A percentile compares a stretch with the other conserved stretches of the same genome.
These are phyloP conservation scores for Phaeosphaeria sp. DNA, from an alignment of 2,329 filamentous ascomycete species.

Conservation along the genomic window DNA sequence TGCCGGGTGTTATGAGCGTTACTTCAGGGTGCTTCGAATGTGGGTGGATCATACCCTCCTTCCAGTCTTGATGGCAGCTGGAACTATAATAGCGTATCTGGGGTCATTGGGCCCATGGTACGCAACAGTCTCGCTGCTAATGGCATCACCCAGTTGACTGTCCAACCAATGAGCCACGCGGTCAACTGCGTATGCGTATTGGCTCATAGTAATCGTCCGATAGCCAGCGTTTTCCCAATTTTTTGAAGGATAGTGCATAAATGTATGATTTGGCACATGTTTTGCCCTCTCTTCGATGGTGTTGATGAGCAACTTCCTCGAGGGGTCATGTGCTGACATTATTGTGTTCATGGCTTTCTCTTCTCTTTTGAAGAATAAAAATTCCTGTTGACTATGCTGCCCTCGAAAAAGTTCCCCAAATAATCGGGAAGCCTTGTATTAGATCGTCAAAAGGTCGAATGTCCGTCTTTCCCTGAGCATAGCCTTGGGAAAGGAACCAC, in stretches of 20 bases:
- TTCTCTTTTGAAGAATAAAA: neutral
- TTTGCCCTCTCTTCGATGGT: conserved; percentile 25
- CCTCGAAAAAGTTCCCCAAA: too few species aligned
- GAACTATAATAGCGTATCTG: conserved; percentile 10
- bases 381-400: neutral
- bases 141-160: conserved; percentile 14
- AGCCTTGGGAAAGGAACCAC: neutral
- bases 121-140: conserved; percentile 11
- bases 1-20: neutral
- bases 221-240: conserved; percentile 23
- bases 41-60: conserved; percentile 10
- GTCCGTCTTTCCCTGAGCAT: too few species aligned
- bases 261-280: conserved; percentile 15
- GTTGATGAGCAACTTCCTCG: conserved; percentile 9
- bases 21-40: neutral
- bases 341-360: neutral
- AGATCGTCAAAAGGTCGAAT: too few species aligned
- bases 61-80: conserved; percentile 13
- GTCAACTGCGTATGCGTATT: conserved; percentile 18
- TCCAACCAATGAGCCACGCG: conserved; percentile 26
- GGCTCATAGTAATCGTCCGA: conserved; percentile 16
- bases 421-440: too few species aligned
- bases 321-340: neutral
- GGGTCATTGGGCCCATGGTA: conserved; percentile 5
- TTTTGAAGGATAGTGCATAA: conserved; percentile 16